Evolutionary conservation across 495 filamentous ascomycete genomes (phyloP).

Genomic region (Elasticomyces elasticus): DNA sequence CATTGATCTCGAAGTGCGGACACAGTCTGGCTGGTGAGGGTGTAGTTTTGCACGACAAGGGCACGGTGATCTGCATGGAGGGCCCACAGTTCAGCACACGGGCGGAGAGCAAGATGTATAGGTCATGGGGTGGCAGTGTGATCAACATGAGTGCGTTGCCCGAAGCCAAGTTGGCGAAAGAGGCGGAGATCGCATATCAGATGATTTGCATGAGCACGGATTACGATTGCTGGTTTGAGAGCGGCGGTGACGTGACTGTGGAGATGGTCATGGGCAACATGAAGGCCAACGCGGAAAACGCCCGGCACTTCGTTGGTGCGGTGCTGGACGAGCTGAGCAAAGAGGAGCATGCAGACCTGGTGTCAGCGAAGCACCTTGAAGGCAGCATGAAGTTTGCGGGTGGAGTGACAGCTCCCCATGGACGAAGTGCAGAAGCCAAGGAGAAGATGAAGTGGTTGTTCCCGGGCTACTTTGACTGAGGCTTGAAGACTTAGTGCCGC

Average conservation of each 20-base stretch:
- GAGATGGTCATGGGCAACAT: conserved; percentile 97
- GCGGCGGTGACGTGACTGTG: conserved; percentile 65
- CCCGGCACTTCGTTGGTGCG: conserved; percentile 69
- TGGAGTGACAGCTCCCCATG: conserved; percentile 31
- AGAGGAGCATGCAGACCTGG: conserved; percentile 62
- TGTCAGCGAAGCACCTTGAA: conserved; percentile 67
- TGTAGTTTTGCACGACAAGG: conserved; percentile 64
- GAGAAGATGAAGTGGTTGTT: conserved; percentile 65
- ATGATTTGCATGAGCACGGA: conserved; percentile 99
- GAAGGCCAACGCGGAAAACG: conserved; percentile 82
- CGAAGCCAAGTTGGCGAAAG: conserved; percentile 88
- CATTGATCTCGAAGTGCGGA: conserved; percentile 62
- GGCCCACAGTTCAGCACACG: conserved; percentile 97
- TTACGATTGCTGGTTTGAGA: conserved; percentile 88
- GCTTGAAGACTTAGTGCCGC: not conserved
- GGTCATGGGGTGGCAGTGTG: conserved; percentile 75
- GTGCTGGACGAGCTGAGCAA: conserved; percentile 76
- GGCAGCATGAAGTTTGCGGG: conserved; percentile 50
- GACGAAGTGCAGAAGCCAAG: conserved; percentile 33
- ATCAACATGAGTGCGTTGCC: conserved; percentile 99
- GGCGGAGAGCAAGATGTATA: conserved; percentile 89
- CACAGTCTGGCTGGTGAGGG: conserved; percentile 68
- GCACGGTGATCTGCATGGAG: conserved; percentile 88
- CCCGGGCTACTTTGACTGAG: conserved; percentile 46
- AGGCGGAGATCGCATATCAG: conserved; percentile 93